A percentile compares a stretch with the other conserved stretches of the same genome.
phyloP scores from a whole-genome alignment of 1,284 basidiomycete species.

The Ceratobasidium sp. region DNA sequence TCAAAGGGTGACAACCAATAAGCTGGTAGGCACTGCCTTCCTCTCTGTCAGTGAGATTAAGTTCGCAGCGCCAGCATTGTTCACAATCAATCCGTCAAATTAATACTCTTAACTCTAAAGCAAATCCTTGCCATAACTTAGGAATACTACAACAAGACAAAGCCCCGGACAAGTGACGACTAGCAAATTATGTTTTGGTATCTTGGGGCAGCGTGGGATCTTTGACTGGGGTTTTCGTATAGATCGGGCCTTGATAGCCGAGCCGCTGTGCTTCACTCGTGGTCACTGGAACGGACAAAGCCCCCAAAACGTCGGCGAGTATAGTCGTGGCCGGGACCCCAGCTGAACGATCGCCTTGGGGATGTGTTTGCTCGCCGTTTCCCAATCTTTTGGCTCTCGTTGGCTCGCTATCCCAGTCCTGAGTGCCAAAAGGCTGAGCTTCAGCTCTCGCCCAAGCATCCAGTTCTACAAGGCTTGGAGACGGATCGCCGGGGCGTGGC shows the following conservation, averaged over 20 bases:
- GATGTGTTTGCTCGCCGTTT: neutral
- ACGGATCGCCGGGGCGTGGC: conserved; percentile 21
- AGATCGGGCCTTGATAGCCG: conserved; percentile 9
- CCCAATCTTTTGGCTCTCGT: neutral
- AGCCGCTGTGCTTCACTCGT: conserved; percentile 18
- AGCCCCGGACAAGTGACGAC: neutral
- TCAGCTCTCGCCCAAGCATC: conserved; percentile 8
- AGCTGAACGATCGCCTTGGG: neutral
- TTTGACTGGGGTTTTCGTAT: neutral
- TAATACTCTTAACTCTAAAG: neutral
- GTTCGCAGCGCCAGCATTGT: neutral
- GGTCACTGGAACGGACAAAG: conserved; percentile 18
- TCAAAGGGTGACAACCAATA: conserved; percentile 3
- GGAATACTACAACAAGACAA: neutral
- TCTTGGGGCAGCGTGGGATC: neutral
- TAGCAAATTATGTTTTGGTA: neutral
- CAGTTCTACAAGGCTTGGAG: conserved; percentile 18
- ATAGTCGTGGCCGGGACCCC: conserved; percentile 14
- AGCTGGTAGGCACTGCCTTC: neutral
- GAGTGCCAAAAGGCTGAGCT: neutral
- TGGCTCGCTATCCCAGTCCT: neutral
- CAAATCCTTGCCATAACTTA: conserved; percentile 6
- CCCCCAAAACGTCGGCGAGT: conserved; percentile 11
- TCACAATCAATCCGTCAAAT: neutral
- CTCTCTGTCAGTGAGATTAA: neutral